Conservation (phyloP, 1,139 yeast genomes). For the Protomyces pachydermus region DNA sequence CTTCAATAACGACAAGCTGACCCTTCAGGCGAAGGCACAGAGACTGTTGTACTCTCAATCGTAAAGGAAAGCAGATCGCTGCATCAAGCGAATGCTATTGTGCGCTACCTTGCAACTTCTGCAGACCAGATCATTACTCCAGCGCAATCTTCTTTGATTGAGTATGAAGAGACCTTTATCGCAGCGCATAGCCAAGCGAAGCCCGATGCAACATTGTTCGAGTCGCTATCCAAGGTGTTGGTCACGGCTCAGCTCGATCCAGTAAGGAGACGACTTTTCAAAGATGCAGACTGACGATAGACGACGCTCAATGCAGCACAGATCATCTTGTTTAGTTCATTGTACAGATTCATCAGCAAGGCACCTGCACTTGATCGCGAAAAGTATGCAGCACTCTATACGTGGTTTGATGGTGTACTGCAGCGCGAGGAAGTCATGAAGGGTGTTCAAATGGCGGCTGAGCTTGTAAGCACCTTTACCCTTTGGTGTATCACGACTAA, state of each 20-base stretch:
- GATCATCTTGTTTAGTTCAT: conserved; percentile 12
- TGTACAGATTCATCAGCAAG: conserved; percentile 3
- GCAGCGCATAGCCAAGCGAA: conserved; percentile 30
- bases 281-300: background rate
- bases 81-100: conserved; percentile 77
- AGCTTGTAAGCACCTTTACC: conserved; percentile 43
- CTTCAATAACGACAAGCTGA: background rate
- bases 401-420: conserved; percentile 7
- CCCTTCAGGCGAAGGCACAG: background rate
- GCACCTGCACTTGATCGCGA: background rate
- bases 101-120: conserved; percentile 38
- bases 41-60: conserved; percentile 1
- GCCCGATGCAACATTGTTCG: conserved; percentile 1
- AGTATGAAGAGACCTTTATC: conserved; percentile 35
- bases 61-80: conserved; percentile 37
- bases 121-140: conserved; percentile 29
- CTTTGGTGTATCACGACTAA: conserved; percentile 39
- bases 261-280: conserved; percentile 12
- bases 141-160: conserved; percentile 28
- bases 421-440: conserved; percentile 9
- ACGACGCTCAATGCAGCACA: conserved; percentile 14
- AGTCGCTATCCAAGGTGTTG: conserved; percentile 15
- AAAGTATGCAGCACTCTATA: background rate
- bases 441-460: conserved; percentile 21
- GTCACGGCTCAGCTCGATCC: conserved; percentile 30